phyloP scores from a whole-genome alignment of 257 asterid genomes.

The Parsonsia alboflavescens region DNA sequence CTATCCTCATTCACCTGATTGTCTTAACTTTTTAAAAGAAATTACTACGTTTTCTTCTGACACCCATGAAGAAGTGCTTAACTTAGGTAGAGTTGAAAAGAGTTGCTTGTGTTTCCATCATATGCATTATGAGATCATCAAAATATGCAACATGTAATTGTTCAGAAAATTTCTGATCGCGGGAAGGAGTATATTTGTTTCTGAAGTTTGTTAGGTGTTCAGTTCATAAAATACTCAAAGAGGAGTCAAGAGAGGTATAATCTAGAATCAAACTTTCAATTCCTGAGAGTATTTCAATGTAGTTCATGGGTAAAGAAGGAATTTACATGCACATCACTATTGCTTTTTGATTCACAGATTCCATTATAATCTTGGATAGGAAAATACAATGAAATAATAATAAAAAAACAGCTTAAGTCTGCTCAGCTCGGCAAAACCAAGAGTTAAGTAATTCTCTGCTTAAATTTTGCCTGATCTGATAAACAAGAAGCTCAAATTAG shows the following conservation, averaged over 20 bases:
- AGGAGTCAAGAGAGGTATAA: neutral
- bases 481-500: neutral
- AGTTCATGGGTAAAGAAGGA: neutral
- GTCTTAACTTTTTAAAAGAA: neutral
- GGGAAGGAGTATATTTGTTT: neutral
- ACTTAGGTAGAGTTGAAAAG: neutral
- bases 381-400: neutral
- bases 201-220: neutral
- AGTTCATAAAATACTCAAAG: neutral
- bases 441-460: too few species aligned
- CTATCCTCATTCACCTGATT: neutral
- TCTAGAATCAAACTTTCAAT: neutral
- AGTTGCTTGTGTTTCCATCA: neutral
- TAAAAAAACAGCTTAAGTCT: too few species aligned
- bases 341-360: neutral
- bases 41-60: neutral
- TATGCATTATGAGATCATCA: neutral
- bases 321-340: neutral
- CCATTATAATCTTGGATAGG: neutral
- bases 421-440: too few species aligned
- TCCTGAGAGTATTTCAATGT: neutral
- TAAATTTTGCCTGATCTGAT: too few species aligned
- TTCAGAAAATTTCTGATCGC: neutral
- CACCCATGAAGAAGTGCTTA: neutral
- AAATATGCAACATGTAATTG: neutral